Evolutionary conservation across 2,329 filamentous ascomycete species (phyloP), one percentile per base, ranked within the genome.

Genomic region (Alternaria gaisen): DNA sequence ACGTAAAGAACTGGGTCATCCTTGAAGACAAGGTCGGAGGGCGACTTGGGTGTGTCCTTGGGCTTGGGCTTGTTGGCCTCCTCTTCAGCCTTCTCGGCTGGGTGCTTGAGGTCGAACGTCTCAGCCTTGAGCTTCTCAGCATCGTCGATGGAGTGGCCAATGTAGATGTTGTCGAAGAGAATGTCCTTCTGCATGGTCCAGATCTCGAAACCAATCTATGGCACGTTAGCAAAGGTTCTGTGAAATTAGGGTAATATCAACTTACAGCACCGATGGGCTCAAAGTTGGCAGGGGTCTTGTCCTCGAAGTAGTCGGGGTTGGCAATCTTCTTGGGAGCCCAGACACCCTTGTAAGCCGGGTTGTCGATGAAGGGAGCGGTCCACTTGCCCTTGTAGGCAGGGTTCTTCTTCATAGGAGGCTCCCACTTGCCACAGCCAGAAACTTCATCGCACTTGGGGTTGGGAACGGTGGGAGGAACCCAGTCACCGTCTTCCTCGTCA

Each of bases 161-260:
- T 93, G 88, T 98, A 99, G 86, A 99, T 96, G 90, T 99, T 99
- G 88, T 98, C 93, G 76, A 99, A 98, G 75, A 97, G 90, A 73
- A 99, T 98, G 79, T 97, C 91, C 80, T 90, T 97, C 84, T 97
- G 94, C 95, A 99, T 99, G 75, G 95, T 98, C 95, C 95, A 99
- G 84, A 99, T 94, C 83, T 99, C 95, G 77, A 98, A 98, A 74
- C 95, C 95, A 83, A 98, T 94, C 91, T 93, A 76, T 12, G 12
- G 0, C 11, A 12, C 36, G 43, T 75, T 57, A 74, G 70, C 51
- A 48, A 28, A 28, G 18, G 24, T 30, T 16, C 24, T 22, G 43
- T 44, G 16, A n/a, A 16, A 22, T 47, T 8, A 43, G 12, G 26
- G 22, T 7, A 57, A 32, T 26, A 53, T 68, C 62, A 43, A 91